phyloP scores from a whole-genome alignment of 768 basidiomycete species.

The Tulasnella sp. region DNA sequence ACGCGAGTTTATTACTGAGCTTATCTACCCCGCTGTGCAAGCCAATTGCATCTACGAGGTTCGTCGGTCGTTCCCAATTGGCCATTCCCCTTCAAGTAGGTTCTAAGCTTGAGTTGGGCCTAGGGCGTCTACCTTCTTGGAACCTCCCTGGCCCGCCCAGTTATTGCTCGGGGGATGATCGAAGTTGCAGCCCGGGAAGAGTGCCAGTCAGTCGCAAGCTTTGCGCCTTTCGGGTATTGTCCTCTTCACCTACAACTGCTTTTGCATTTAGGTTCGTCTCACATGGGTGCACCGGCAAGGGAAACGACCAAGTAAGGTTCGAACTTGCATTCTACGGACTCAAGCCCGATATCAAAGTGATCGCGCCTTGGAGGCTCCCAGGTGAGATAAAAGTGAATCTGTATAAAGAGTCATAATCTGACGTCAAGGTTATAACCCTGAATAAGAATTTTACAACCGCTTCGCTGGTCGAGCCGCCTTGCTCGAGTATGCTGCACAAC shows the following conservation, averaged over 20 bases:
- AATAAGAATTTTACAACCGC: conserved; percentile 96
- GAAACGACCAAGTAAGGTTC: conserved; percentile 99
- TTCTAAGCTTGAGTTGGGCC: not conserved
- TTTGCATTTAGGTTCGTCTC: conserved; percentile 71
- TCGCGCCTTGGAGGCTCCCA: conserved; percentile 96
- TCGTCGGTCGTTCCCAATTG: conserved; percentile 13
- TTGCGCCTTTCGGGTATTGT: no score
- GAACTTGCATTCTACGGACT: conserved; percentile 98
- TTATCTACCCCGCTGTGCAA: conserved; percentile 97
- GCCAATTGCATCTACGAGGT: conserved; percentile 99
- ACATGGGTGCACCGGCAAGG: conserved; percentile 99
- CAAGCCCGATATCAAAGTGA: conserved; percentile 96
- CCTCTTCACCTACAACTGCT: not conserved
- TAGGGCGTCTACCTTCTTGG: conserved; percentile 95
- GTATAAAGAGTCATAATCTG: not conserved
- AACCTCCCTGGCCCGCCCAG: conserved; percentile 93
- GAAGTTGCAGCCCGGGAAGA: conserved; percentile 78
- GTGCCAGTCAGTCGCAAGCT: conserved; percentile 67
- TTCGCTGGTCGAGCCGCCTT: conserved; percentile 94
- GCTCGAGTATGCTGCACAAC: conserved; percentile 76
- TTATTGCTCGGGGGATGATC: conserved; percentile 99
- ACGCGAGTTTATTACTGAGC: conserved; percentile 87
- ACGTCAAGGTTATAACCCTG: not conserved
- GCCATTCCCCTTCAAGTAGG: not conserved
- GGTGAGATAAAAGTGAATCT: conserved; percentile 35